A percentile compares a stretch with the other conserved stretches of the same genome.
Evolutionary conservation across 305 asterid species (phyloP).

Genomic region (Stenogyne calaminthoides): DNA sequence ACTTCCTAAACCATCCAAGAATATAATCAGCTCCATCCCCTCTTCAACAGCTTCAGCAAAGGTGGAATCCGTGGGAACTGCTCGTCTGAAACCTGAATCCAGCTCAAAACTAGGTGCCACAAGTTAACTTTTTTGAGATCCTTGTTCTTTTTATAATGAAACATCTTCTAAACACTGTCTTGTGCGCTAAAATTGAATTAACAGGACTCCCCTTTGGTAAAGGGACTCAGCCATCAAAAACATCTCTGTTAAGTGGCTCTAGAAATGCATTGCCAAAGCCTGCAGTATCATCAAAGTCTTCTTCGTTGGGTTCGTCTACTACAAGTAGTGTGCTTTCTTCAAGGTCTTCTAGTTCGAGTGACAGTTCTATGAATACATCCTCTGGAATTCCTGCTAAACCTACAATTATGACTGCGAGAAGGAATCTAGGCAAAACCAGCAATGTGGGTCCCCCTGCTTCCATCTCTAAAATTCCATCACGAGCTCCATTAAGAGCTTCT

Average conservation of each 20-base stretch:
- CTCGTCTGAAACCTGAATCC: constrained; percentile 50
- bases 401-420: constrained; percentile 50
- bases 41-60: constrained; percentile 47
- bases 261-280: constrained; percentile 63
- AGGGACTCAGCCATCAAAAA: constrained; percentile 60
- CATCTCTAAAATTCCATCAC: constrained; percentile 57
- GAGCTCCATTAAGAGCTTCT: constrained; percentile 54
- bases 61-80: constrained; percentile 54
- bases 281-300: constrained; percentile 44
- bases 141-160: constrained; percentile 8
- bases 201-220: constrained; percentile 49
- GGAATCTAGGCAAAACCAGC: constrained; percentile 50
- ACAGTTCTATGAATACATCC: constrained; percentile 54
- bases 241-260: constrained; percentile 44
- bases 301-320: constrained; percentile 50
- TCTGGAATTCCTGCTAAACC: constrained; percentile 52
- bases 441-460: constrained; percentile 51
- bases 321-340: constrained; percentile 48
- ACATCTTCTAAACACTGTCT: constrained; percentile 18
- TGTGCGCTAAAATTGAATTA: constrained; percentile 17
- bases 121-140: constrained; percentile 25
- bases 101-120: constrained; percentile 51
- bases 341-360: constrained; percentile 62
- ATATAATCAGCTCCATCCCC: constrained; percentile 40
- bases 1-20: constrained; percentile 56